phyloP scores from a whole-genome alignment of 768 basidiomycete genomes.

The Suillus brevipes region DNA sequence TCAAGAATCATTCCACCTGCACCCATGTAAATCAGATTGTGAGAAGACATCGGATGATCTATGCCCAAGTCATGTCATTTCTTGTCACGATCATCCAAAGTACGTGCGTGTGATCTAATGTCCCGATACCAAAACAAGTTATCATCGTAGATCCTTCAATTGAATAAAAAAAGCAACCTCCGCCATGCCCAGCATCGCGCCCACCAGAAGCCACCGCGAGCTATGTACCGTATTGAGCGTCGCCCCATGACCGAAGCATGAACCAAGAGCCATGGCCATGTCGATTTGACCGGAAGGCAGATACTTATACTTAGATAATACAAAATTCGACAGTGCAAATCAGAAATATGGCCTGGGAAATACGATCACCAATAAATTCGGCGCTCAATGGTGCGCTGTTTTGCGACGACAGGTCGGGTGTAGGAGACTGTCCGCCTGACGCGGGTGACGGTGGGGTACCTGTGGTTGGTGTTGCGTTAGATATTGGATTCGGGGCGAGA shows the following conservation, averaged over 20 bases:
- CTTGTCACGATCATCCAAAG: constrained; percentile 8
- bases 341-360: constrained; percentile 4
- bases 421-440: constrained; percentile 73
- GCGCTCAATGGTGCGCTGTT: constrained; percentile 68
- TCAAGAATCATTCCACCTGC: too few species aligned
- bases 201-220: constrained; percentile 16
- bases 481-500: neutral
- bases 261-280: constrained; percentile 41
- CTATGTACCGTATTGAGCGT: constrained; percentile 21
- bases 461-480: constrained; percentile 25
- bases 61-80: constrained; percentile 11
- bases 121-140: constrained; percentile 21
- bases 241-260: constrained; percentile 41
- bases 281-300: constrained; percentile 36
- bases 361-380: constrained; percentile 67
- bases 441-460: constrained; percentile 79
- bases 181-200: constrained; percentile 22
- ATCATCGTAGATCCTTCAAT: constrained; percentile 10
- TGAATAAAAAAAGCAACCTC: constrained; percentile 4
- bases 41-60: neutral
- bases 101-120: constrained; percentile 15
- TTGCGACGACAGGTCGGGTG: constrained; percentile 45
- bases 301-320: constrained; percentile 32
- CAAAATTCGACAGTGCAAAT: constrained; percentile 29
- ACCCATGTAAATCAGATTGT: neutral